Conservation (phyloP, 1,284 basidiomycete species). For the Ceratobasidium sp. region DNA sequence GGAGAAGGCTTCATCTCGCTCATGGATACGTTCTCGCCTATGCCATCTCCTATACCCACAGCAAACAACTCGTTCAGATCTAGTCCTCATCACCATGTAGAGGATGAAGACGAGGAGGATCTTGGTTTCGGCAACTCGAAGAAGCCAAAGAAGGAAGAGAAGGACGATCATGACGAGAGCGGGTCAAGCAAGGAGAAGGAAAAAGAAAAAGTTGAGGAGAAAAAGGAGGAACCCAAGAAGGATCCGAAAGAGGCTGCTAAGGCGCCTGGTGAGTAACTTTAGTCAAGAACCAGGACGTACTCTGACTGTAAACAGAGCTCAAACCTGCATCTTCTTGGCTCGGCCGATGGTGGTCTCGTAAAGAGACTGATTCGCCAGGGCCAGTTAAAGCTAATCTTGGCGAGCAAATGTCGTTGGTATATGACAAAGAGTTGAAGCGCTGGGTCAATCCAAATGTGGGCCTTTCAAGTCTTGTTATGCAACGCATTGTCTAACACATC, state of each 20-base stretch:
- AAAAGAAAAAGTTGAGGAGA: conserved; percentile 43
- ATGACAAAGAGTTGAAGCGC: conserved; percentile 91
- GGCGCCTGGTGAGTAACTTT: conserved; percentile 35
- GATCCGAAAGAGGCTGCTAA: conserved; percentile 42
- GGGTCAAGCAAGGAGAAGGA: conserved; percentile 46
- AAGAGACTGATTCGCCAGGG: conserved; percentile 63
- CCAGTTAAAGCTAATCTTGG: conserved; percentile 92
- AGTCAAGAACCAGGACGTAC: background rate
- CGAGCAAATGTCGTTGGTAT: conserved; percentile 90
- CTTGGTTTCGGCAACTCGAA: conserved; percentile 87
- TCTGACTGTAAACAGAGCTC: conserved; percentile 17
- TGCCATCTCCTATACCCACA: conserved; percentile 53
- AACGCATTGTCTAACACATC: background rate
- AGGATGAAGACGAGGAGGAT: conserved; percentile 79
- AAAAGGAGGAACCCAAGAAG: conserved; percentile 47
- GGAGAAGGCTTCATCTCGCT: conserved; percentile 81
- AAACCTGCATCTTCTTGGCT: conserved; percentile 71
- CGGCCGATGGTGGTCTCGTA: conserved; percentile 72
- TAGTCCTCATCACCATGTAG: conserved; percentile 42
- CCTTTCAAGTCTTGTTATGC: conserved; percentile 23
- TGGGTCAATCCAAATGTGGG: conserved; percentile 96
- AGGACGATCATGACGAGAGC: conserved; percentile 45
- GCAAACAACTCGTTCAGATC: conserved; percentile 41
- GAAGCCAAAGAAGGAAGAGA: conserved; percentile 51
- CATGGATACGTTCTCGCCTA: conserved; percentile 71